phyloP scores from a whole-genome alignment of 2,329 filamentous ascomycete species.

The Fonsecaea monophora region DNA sequence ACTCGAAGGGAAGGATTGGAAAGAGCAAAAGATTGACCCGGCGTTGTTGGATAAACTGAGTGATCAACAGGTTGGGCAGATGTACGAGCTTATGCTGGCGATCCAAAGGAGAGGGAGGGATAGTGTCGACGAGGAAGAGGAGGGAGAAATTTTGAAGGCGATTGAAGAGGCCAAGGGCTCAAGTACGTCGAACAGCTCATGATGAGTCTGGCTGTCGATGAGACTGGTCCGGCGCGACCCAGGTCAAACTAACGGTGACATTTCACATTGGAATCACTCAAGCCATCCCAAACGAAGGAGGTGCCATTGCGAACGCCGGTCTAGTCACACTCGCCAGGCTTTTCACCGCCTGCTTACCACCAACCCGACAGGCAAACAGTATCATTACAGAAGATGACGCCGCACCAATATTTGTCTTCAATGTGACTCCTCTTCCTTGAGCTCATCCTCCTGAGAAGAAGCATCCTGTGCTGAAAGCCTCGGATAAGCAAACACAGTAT shows the following conservation, averaged over 20 bases:
- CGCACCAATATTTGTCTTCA: background rate
- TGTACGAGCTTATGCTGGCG: constrained; percentile 92
- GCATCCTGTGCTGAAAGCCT: background rate
- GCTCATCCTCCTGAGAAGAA: background rate
- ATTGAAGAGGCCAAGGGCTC: constrained; percentile 37
- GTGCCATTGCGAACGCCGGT: background rate
- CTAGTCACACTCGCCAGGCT: background rate
- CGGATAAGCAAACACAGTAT: background rate
- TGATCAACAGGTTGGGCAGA: constrained; percentile 89
- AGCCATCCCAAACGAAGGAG: background rate
- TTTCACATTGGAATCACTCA: background rate
- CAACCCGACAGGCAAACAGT: background rate
- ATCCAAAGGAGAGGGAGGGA: constrained; percentile 65
- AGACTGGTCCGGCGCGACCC: constrained; percentile 14
- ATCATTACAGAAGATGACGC: background rate
- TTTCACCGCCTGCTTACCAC: background rate
- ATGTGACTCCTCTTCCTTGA: background rate
- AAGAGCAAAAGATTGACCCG: constrained; percentile 78
- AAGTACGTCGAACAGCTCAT: constrained; percentile 19
- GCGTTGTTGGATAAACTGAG: constrained; percentile 86
- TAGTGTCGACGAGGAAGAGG: constrained; percentile 54
- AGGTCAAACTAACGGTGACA: background rate
- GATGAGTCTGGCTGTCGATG: background rate
- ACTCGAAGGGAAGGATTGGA: constrained; percentile 85
- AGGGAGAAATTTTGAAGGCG: constrained; percentile 42